phyloP scores from a whole-genome alignment of 2,329 filamentous ascomycete species.

The Parascedosporium putredinis region DNA sequence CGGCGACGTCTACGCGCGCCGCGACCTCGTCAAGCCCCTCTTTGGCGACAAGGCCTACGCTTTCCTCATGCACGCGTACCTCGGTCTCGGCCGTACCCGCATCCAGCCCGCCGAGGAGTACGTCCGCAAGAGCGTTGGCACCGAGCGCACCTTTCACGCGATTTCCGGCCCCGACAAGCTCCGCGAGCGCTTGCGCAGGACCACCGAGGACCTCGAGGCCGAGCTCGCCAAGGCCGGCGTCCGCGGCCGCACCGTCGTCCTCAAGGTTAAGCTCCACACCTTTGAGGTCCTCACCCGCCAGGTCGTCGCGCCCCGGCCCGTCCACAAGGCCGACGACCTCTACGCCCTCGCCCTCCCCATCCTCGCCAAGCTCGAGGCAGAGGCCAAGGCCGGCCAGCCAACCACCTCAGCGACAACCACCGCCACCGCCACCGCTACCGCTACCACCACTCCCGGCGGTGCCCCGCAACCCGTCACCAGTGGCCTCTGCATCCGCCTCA shows the following conservation, averaged over 20 bases:
- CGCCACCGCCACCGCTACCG: too few species aligned
- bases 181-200: constrained; percentile 66
- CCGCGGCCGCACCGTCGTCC: constrained; percentile 80
- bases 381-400: too few species aligned
- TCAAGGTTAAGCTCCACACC: constrained; percentile 91
- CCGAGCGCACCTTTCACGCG: constrained; percentile 83
- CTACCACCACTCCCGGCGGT: neutral
- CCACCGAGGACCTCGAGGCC: constrained; percentile 76
- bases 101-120: constrained; percentile 82
- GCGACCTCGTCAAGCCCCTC: constrained; percentile 62
- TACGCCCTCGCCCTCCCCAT: constrained; percentile 77
- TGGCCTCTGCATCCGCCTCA: constrained; percentile 56
- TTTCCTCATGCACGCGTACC: constrained; percentile 73
- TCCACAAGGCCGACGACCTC: constrained; percentile 67
- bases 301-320: constrained; percentile 59
- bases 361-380: constrained; percentile 71
- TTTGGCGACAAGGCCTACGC: constrained; percentile 89
- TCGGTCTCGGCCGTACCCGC: constrained; percentile 76
- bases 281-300: constrained; percentile 88
- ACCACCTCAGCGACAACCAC: too few species aligned
- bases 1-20: constrained; percentile 71
- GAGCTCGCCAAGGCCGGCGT: constrained; percentile 71
- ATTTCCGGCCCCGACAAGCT: constrained; percentile 59
- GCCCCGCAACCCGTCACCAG: too few species aligned
- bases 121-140: constrained; percentile 87